These are phyloP conservation scores for Pseudozyma flocculosa DNA, from an alignment of 1,284 basidiomycete genomes.

Conservation along the genomic window DNA sequence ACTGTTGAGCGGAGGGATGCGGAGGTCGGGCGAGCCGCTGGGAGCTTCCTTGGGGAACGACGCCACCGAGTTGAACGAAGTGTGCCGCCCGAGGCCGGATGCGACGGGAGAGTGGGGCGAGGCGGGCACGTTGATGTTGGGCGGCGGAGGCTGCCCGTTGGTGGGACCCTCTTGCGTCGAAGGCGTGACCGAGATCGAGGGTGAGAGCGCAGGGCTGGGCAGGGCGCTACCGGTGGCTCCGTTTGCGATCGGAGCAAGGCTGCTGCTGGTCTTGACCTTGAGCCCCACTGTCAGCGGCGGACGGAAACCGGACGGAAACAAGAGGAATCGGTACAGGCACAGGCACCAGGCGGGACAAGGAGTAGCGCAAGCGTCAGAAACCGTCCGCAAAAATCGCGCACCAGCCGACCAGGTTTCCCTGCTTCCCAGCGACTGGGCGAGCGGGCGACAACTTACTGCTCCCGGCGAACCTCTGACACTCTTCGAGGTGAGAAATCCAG, in stretches of 20 bases:
- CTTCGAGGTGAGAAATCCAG: constrained; percentile 73
- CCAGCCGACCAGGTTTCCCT: too few relatives aligned
- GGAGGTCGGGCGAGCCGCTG: constrained; percentile 25
- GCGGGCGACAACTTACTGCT: background rate
- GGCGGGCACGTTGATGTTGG: background rate
- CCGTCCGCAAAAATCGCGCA: too few relatives aligned
- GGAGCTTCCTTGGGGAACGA: constrained; percentile 35
- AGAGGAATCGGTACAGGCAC: too few relatives aligned
- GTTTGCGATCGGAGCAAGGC: constrained; percentile 3
- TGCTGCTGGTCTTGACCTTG: constrained; percentile 35
- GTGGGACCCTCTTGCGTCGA: constrained; percentile 9
- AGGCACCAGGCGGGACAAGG: too few relatives aligned
- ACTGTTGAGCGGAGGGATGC: constrained; percentile 8
- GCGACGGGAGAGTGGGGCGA: constrained; percentile 9
- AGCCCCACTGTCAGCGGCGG: constrained; percentile 53
- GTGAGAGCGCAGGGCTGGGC: constrained; percentile 30
- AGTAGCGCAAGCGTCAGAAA: too few relatives aligned
- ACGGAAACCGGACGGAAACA: too few relatives aligned
- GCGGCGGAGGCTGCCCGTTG: background rate
- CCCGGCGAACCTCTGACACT: constrained; percentile 79
- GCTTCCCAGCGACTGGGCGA: too few relatives aligned
- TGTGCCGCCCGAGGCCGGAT: constrained; percentile 13
- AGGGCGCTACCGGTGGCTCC: background rate
- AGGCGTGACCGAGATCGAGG: constrained; percentile 47
- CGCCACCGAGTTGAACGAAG: constrained; percentile 45